phyloP scores from a whole-genome alignment of 176 grass and related monocot genomes.

The Raddia distichophylla region DNA sequence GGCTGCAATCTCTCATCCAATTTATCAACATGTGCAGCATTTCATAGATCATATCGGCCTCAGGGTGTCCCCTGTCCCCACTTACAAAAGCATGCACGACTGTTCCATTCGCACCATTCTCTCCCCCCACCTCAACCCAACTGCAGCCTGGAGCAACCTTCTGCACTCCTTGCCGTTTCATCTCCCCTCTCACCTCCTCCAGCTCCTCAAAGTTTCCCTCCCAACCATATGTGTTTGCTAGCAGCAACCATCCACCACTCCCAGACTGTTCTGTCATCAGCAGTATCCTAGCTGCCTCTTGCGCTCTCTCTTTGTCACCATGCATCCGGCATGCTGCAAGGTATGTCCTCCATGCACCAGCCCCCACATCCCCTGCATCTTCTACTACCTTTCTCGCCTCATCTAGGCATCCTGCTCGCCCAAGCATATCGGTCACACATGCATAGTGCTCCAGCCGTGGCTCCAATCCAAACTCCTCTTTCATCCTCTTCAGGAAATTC shows the following conservation, averaged over 20 bases:
- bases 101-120: constrained; percentile 31
- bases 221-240: constrained; percentile 51
- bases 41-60: constrained; percentile 50
- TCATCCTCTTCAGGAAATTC: constrained; percentile 44
- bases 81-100: constrained; percentile 49
- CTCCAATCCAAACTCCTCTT: constrained; percentile 56
- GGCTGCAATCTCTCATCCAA: constrained; percentile 47
- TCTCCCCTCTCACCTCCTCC: constrained; percentile 53
- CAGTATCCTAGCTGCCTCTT: constrained; percentile 55
- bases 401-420: constrained; percentile 56
- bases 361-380: constrained; percentile 47
- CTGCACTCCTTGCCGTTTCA: constrained; percentile 52
- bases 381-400: constrained; percentile 49
- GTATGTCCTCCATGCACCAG: constrained; percentile 60
- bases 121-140: constrained; percentile 50
- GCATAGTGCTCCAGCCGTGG: constrained; percentile 59
- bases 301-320: constrained; percentile 50
- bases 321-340: constrained; percentile 63
- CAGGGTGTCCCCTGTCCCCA: constrained; percentile 40
- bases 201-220: constrained; percentile 57
- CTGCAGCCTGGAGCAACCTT: constrained; percentile 55
- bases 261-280: constrained; percentile 32
- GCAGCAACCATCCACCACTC: constrained; percentile 57
- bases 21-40: constrained; percentile 40
- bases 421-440: constrained; percentile 63